Percentiles rank a stretch among this genome's conserved stretches.
phyloP scores from a whole-genome alignment of 176 grass and related monocot genomes.

The Calamus simplicifolius region DNA sequence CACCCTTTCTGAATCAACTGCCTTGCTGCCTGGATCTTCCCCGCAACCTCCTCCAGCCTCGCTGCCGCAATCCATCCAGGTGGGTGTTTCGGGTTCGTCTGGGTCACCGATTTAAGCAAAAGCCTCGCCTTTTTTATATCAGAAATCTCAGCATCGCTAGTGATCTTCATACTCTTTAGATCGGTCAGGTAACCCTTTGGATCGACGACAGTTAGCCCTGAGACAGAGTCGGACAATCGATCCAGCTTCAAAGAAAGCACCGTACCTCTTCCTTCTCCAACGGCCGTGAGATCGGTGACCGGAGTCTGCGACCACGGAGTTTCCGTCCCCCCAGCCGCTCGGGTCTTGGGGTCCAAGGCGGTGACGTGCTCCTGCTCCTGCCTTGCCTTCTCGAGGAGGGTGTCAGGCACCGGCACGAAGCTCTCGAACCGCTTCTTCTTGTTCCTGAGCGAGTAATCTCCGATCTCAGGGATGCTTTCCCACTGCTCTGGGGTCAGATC shows the following conservation, averaged over 20 bases:
- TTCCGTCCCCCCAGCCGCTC: constrained; percentile 57
- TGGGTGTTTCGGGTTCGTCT: constrained; percentile 89
- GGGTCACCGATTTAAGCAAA: constrained; percentile 75
- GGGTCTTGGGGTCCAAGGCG: constrained; percentile 78
- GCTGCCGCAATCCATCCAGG: constrained; percentile 95
- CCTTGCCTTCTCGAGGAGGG: constrained; percentile 86
- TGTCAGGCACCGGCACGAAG: constrained; percentile 76
- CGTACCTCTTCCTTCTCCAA: constrained; percentile 84
- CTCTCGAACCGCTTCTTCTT: constrained; percentile 96
- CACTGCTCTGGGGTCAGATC: constrained; percentile 60
- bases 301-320: constrained; percentile 79
- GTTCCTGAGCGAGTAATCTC: constrained; percentile 79
- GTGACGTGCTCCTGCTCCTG: constrained; percentile 95
- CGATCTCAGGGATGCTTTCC: constrained; percentile 94
- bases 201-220: constrained; percentile 85
- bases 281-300: constrained; percentile 78
- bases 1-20: constrained; percentile 81
- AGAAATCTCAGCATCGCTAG: constrained; percentile 90
- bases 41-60: constrained; percentile 82
- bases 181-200: constrained; percentile 90
- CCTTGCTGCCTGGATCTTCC: constrained; percentile 67
- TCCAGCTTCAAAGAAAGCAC: constrained; percentile 89
- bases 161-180: constrained; percentile 95
- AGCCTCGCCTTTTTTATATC: constrained; percentile 91
- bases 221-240: constrained; percentile 77